Base-by-base conservation (phyloP, 805 yeast species). In the Cyberlindnera japonica region DNA sequence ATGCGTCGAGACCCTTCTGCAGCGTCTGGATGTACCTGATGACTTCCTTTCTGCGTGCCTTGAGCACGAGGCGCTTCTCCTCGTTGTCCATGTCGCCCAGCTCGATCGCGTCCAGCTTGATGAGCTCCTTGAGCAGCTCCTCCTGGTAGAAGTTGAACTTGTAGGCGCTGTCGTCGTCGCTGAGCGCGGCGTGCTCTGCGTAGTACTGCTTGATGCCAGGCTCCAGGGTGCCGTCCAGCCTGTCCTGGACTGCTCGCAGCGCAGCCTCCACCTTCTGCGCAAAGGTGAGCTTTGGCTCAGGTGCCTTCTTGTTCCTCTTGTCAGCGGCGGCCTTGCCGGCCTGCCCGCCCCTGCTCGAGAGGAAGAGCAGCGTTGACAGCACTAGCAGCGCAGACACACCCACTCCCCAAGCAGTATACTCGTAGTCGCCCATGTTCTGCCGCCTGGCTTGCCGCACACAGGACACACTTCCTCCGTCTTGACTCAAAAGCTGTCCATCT, bases 51-150 rank as follows among this genome's bases (percentile, higher is more conserved):
- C 95, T 70, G 54, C 69, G 69, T 18, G 66, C 65, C 48, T 85
- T 75, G 48, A 84, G 63, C 52, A 71, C 73, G 11, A 45, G 38
- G 35, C 74, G 74, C 9, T 64, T 68, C 9, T 65, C 67, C 16
- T 47, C 58, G n/a, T 65, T 66, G 5, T 59, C 23, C 23, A 48
- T 51, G 5, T 52, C 41, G 11, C 40, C 24, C 30, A 47, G 50
- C 45, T 81, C 83, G 25, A 85, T 67, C 3, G 75, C 79, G 52
- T 85, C 95, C 40, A 85, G 64, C 45, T 71, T 75, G 69, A 84
- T 71, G 49, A 83, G 60, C 47, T 81, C 69, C 55, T 83, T 82
- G 58, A 84, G 65, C 31, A 84, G 62, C 70, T 74, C 73, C 58
- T 84, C 95, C 51, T 79, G 82, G 57, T 68, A 78, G 56, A 69